Evolutionary conservation across 2,329 filamentous ascomycete species (phyloP).

Genomic region (Amphichorda felina): DNA sequence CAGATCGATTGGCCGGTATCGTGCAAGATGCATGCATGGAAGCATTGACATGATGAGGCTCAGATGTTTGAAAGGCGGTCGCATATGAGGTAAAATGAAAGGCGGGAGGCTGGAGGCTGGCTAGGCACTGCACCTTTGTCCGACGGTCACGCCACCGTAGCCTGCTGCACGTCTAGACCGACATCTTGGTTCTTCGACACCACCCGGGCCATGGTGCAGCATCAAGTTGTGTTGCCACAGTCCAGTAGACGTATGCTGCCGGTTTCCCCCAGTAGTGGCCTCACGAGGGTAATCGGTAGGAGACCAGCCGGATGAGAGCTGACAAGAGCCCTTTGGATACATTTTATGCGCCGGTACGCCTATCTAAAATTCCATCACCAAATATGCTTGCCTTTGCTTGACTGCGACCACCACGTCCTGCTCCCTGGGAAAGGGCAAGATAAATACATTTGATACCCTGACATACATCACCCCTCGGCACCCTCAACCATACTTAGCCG

Average conservation of each 20-base stretch:
- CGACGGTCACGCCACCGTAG: neutral
- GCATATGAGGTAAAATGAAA: slow-evolving; percentile 17
- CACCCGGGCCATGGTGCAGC: too few relatives aligned
- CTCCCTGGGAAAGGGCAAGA: neutral
- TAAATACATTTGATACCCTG: slow-evolving; percentile 1
- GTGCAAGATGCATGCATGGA: too few relatives aligned
- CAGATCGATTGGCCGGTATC: slow-evolving; percentile 3
- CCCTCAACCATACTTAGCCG: slow-evolving; percentile 18
- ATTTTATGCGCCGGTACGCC: slow-evolving; percentile 30
- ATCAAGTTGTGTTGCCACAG: too few relatives aligned
- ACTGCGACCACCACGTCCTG: slow-evolving; percentile 6
- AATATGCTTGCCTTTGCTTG: slow-evolving; percentile 13
- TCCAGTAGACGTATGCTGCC: too few relatives aligned
- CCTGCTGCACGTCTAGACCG: slow-evolving; percentile 1
- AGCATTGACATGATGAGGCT: too few relatives aligned
- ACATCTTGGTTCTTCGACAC: too few relatives aligned
- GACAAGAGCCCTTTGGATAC: slow-evolving; percentile 8
- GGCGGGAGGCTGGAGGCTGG: too few relatives aligned
- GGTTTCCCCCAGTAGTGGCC: too few relatives aligned
- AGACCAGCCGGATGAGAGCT: too few relatives aligned
- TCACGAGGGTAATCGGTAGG: too few relatives aligned
- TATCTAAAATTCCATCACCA: slow-evolving; percentile 23
- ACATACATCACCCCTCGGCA: too few relatives aligned
- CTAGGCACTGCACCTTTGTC: too few relatives aligned
- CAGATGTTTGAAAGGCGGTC: slow-evolving; percentile 11